Conservation (phyloP, 495 filamentous ascomycete species). For the Neurospora sp. region DNA sequence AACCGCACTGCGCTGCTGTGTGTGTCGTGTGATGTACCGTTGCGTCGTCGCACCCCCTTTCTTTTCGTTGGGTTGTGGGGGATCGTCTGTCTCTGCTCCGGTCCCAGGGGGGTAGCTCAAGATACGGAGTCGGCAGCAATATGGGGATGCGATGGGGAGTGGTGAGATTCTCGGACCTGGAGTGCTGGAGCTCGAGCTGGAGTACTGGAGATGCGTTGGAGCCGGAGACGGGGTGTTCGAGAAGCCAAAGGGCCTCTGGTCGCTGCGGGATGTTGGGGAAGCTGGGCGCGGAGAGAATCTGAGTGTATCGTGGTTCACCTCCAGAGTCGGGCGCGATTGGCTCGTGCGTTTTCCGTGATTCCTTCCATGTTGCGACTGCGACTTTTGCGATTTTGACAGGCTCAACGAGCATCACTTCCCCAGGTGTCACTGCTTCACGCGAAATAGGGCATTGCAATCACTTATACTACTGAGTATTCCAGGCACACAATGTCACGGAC, state of each 20-base stretch:
- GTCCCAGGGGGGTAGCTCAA: neutral
- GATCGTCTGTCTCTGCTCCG: neutral
- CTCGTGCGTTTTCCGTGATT: neutral
- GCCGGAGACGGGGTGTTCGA: neutral
- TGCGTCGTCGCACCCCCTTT: neutral
- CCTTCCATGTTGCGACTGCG: neutral
- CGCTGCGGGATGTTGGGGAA: neutral
- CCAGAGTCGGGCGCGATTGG: neutral
- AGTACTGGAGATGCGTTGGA: neutral
- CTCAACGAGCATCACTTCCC: neutral
- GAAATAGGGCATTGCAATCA: neutral
- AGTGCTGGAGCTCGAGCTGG: neutral
- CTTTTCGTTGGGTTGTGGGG: neutral
- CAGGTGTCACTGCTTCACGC: neutral
- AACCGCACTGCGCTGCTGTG: neutral
- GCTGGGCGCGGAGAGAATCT: neutral
- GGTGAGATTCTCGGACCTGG: neutral
- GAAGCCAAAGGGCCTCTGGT: neutral
- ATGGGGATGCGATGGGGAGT: neutral
- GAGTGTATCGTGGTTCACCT: neutral
- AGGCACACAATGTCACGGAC: neutral
- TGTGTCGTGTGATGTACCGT: neutral
- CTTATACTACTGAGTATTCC: neutral
- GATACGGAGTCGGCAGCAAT: neutral
- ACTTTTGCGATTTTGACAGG: neutral